Conservation (phyloP, 257 asterid genomes). For the Catharanthus roseus region DNA sequence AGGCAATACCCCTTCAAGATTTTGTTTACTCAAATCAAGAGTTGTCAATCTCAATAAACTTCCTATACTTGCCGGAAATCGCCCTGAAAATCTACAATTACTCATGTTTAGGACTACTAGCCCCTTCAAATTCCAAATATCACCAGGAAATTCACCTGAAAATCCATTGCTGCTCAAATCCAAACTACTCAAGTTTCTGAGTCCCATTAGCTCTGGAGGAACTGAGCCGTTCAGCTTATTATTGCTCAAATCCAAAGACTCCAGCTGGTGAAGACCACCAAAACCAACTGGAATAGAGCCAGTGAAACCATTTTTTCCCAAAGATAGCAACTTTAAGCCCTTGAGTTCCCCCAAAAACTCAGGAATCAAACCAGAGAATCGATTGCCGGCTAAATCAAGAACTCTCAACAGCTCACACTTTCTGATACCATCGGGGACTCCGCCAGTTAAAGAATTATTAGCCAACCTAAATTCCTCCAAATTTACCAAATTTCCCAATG, state of each 20-base stretch:
- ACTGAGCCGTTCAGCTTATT: slow-evolving; percentile 49
- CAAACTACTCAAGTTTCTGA: slow-evolving; percentile 56
- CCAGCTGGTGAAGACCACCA: slow-evolving; percentile 35
- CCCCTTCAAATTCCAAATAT: slow-evolving; percentile 38
- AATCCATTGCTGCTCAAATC: slow-evolving; percentile 55
- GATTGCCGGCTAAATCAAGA: slow-evolving; percentile 54
- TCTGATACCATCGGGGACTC: slow-evolving; percentile 36
- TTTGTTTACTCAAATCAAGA: slow-evolving; percentile 75
- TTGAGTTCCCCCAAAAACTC: slow-evolving; percentile 45
- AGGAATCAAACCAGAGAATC: slow-evolving; percentile 48
- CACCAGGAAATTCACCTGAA: slow-evolving; percentile 40
- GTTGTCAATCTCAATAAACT: slow-evolving; percentile 48
- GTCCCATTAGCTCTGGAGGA: slow-evolving; percentile 49
- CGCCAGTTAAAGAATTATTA: slow-evolving; percentile 57
- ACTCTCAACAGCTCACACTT: slow-evolving; percentile 41
- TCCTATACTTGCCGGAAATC: slow-evolving; percentile 52
- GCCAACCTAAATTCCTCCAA: slow-evolving; percentile 58
- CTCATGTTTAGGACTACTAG: slow-evolving; percentile 65
- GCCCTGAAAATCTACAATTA: slow-evolving; percentile 61
- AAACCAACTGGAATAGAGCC: slow-evolving; percentile 50
- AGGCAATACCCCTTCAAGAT: slow-evolving; percentile 72
- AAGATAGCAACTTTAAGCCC: slow-evolving; percentile 35
- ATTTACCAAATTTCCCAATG: slow-evolving; percentile 37
- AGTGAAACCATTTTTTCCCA: slow-evolving; percentile 52
- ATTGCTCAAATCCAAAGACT: slow-evolving; percentile 55